Conservation (phyloP, 2,329 filamentous ascomycete genomes). For the Botrytis squamosa region DNA sequence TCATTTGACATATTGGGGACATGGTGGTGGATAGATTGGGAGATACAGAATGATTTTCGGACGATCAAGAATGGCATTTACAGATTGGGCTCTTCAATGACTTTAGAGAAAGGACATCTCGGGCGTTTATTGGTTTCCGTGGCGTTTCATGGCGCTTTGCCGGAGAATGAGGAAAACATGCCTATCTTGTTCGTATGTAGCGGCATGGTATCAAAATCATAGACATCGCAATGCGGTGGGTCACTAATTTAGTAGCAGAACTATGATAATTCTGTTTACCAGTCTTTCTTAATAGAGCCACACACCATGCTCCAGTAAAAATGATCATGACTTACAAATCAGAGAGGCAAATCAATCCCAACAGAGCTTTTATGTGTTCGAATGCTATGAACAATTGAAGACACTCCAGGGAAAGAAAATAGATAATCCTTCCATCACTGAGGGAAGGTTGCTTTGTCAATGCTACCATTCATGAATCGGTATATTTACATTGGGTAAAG, state of each 20-base stretch:
- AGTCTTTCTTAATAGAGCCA: background rate
- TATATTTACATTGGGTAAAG: background rate
- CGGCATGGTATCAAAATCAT: background rate
- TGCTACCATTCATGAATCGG: background rate
- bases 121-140: constrained; percentile 4
- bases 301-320: background rate
- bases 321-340: background rate
- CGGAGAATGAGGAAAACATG: constrained; percentile 2
- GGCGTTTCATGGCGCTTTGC: constrained; percentile 8
- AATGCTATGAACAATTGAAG: background rate
- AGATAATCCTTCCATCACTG: background rate
- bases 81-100: constrained; percentile 2
- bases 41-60: background rate
- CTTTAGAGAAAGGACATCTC: constrained; percentile 11
- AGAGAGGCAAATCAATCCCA: background rate
- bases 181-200: background rate
- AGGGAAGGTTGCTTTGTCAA: background rate
- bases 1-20: background rate
- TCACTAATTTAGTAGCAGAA: constrained; percentile 4
- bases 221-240: constrained; percentile 10
- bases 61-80: background rate
- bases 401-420: background rate
- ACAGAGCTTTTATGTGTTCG: background rate
- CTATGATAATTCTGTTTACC: background rate
- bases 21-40: background rate